A percentile compares a stretch with the other conserved stretches of the same genome.
Conservation (phyloP, 2,329 filamentous ascomycete genomes). For the Trichophyton verrucosum region DNA sequence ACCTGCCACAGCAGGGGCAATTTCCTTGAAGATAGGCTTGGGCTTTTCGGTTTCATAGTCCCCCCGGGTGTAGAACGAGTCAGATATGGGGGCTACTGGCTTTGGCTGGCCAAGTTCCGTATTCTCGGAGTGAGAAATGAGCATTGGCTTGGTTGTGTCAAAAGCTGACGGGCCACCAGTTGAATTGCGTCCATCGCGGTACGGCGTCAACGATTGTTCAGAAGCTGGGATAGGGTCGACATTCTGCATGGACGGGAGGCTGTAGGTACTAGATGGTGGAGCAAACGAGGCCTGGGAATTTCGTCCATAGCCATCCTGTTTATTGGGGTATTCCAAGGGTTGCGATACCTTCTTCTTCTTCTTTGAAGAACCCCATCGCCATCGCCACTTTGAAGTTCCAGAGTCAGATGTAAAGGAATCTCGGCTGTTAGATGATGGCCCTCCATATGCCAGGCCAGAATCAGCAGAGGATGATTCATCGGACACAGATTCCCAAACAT, state of each 20-base stretch:
- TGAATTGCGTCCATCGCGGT: constrained; percentile 21
- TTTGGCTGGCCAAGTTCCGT: constrained; percentile 75
- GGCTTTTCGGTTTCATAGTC: constrained; percentile 13
- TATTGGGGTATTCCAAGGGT: constrained; percentile 39
- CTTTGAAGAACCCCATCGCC: constrained; percentile 45
- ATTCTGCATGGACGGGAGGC: constrained; percentile 39
- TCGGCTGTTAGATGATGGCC: constrained; percentile 33
- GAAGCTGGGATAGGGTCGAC: constrained; percentile 55
- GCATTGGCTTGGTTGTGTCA: constrained; percentile 3
- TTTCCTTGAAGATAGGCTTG: constrained; percentile 16
- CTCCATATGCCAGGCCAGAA: constrained; percentile 51
- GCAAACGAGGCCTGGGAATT: constrained; percentile 9
- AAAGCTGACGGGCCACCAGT: background rate
- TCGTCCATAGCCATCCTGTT: constrained; percentile 45
- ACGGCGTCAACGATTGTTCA: constrained; percentile 50
- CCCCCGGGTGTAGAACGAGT: constrained; percentile 47
- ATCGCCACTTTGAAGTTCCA: constrained; percentile 46
- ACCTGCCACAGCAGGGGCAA: constrained; percentile 20
- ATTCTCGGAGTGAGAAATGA: constrained; percentile 39
- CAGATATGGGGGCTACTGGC: constrained; percentile 60
- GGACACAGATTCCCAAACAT: constrained; percentile 44
- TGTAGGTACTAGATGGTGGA: constrained; percentile 3
- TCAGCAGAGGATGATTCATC: constrained; percentile 27
- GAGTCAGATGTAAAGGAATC: constrained; percentile 46
- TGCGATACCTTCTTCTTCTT: constrained; percentile 20